Evolutionary conservation across 768 basidiomycete species (phyloP), one percentile per base, ranked within the genome.

Genomic region (Crepidotus variabilis): DNA sequence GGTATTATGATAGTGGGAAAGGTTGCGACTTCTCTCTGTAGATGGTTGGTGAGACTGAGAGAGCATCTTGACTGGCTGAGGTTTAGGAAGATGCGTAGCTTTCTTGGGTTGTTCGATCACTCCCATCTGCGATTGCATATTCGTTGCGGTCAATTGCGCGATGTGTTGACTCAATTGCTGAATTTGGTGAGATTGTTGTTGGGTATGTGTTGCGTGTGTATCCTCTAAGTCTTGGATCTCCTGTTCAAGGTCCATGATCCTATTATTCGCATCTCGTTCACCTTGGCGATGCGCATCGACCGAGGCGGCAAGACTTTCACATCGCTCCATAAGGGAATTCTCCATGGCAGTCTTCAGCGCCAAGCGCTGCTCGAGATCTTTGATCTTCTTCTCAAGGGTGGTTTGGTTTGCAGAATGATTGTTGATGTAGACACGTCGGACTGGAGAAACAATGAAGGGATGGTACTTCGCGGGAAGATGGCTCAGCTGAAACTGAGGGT

Each of bases 401-500:
- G 39, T 11, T 2, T 43, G 39, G 13, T 16, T 14, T 43, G 39
- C 18, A 20, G 3, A 43, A 14, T 43, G 39, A 43, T 43, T 47
- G 61, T 79, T 78, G 56, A 63, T 33, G 43, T 60, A 65, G 47
- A 67, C 32, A 21, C 61, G 62, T 18, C 79, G 78, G 28, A 80
- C 68, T 32, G 70, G 60, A 16, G 77, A 71, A 8, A 72, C 59
- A 52, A 80, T 65, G 52, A 76, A 76, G n/a, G 66, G 67, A 39
- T 77, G 76, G 47, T 78, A 77, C 53, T 80, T 75, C 56, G 65
- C 59, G 10, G 79, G 78, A 5, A 80, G 72, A 21, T 71, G 71
- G 18, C 65, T 56, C 10, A 76, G 67, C 59, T 65, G 43, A 28
- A 45, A 16, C 45, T 20, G 18, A 20, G 20, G 59, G n/a, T 72